Conservation (phyloP, 1,284 basidiomycete genomes). For the Cutaneotrichosporon sp. region DNA sequence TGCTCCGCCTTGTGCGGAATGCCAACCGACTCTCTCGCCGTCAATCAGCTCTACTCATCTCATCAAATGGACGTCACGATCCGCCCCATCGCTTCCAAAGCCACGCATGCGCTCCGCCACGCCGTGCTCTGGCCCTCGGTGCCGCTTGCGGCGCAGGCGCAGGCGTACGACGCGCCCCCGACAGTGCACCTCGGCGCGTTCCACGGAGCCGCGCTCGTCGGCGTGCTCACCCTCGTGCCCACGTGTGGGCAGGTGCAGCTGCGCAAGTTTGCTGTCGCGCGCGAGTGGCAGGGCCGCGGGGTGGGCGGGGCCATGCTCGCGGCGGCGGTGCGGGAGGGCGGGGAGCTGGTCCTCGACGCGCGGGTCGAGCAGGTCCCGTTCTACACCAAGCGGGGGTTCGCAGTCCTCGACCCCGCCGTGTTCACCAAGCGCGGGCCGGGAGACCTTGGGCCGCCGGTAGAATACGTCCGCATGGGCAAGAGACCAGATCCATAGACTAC, state of each 20-base stretch:
- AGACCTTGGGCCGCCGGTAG: constrained; percentile 21
- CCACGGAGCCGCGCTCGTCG: constrained; percentile 17
- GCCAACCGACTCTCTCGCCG: too few relatives aligned
- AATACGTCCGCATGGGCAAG: constrained; percentile 35
- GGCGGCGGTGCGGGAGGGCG: constrained; percentile 5
- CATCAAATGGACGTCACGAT: background rate
- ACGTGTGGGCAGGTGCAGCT: too few relatives aligned
- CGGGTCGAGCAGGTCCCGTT: constrained; percentile 28
- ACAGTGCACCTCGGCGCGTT: constrained; percentile 35
- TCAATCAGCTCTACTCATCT: too few relatives aligned
- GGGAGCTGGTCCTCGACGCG: constrained; percentile 32
- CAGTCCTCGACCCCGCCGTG: constrained; percentile 25
- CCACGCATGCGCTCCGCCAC: constrained; percentile 26
- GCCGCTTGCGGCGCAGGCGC: constrained; percentile 21
- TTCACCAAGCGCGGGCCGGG: constrained; percentile 30
- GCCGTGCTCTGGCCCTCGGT: constrained; percentile 35
- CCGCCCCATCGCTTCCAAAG: constrained; percentile 19
- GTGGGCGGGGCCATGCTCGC: constrained; percentile 27
- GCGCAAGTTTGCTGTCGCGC: constrained; percentile 37
- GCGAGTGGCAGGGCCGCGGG: constrained; percentile 28
- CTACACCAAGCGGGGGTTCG: constrained; percentile 30
- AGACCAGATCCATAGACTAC: background rate
- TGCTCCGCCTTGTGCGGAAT: too few relatives aligned
- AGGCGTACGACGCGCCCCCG: constrained; percentile 23
- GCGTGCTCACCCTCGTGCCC: constrained; percentile 27